Evolutionary conservation across 202 grass and related monocot genomes (phyloP).

Genomic region (Zizania palustris): DNA sequence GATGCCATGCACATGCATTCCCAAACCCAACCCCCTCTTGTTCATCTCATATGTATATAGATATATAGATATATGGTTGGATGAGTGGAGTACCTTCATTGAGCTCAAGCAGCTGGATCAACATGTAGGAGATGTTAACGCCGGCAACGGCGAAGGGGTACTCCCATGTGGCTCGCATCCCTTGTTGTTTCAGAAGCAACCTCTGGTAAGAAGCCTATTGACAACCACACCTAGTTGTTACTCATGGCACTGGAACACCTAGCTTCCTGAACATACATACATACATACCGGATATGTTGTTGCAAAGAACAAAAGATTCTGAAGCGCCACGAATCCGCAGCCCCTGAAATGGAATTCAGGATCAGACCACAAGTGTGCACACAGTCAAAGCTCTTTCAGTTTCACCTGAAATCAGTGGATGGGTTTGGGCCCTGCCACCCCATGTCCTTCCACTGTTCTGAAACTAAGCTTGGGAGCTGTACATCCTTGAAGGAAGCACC

Average conservation of each 20-base stretch:
- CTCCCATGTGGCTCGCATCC: slow-evolving; percentile 72
- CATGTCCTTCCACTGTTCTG: slow-evolving; percentile 96
- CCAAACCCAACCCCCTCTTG: background rate
- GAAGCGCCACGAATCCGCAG: slow-evolving; percentile 75
- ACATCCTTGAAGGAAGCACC: slow-evolving; percentile 71
- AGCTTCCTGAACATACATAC: background rate
- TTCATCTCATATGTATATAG: background rate
- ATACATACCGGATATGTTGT: slow-evolving; percentile 75
- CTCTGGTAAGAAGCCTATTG: slow-evolving; percentile 73
- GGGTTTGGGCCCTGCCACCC: slow-evolving; percentile 89
- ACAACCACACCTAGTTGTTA: background rate
- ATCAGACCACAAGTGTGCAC: background rate
- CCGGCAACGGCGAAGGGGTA: slow-evolving; percentile 90
- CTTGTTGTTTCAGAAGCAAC: slow-evolving; percentile 80
- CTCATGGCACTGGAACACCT: background rate
- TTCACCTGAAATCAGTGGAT: slow-evolving; percentile 86
- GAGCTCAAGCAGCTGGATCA: slow-evolving; percentile 88
- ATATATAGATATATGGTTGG: background rate
- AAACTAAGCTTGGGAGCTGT: slow-evolving; percentile 70
- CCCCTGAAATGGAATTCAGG: slow-evolving; percentile 69
- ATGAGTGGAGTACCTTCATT: slow-evolving; percentile 54
- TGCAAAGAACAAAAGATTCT: slow-evolving; percentile 83
- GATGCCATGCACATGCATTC: slow-evolving; percentile 13
- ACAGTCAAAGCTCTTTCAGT: background rate
- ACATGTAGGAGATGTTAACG: slow-evolving; percentile 92